phyloP scores from a whole-genome alignment of 2,329 filamentous ascomycete genomes.

The Tolypocladium capitatum region DNA sequence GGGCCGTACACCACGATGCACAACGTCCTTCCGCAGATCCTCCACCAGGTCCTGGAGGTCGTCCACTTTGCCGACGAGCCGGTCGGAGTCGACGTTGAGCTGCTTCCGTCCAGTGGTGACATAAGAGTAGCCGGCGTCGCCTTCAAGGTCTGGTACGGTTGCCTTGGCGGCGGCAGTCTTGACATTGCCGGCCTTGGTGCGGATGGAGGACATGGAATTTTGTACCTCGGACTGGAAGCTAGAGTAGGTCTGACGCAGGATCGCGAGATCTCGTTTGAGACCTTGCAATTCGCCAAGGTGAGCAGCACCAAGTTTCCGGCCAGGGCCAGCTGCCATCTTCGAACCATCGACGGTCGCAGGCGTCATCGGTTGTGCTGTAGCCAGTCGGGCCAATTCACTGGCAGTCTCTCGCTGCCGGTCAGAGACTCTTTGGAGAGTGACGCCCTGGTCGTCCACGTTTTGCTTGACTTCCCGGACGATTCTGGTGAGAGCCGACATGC shows the following conservation, averaged over 20 bases:
- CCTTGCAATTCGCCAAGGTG: conserved; percentile 70
- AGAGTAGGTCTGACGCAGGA: conserved; percentile 85
- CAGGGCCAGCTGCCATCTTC: conserved; percentile 17
- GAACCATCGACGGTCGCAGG: conserved; percentile 28
- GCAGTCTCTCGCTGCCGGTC: conserved; percentile 82
- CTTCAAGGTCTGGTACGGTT: conserved; percentile 56
- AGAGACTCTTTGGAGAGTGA: conserved; percentile 72
- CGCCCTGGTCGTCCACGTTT: conserved; percentile 70
- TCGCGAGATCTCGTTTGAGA: conserved; percentile 75
- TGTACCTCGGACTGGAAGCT: conserved; percentile 82
- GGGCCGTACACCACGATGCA: conserved; percentile 80
- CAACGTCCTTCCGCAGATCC: conserved; percentile 93
- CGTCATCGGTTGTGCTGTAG: conserved; percentile 30
- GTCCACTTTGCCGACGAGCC: conserved; percentile 81
- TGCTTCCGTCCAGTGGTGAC: conserved; percentile 79
- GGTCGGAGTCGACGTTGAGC: conserved; percentile 76
- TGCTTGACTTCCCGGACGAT: conserved; percentile 80
- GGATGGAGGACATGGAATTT: conserved; percentile 72
- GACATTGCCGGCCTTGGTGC: conserved; percentile 67
- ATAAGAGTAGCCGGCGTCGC: conserved; percentile 71
- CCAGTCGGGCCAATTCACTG: conserved; percentile 63
- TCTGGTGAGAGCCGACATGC: conserved; percentile 63
- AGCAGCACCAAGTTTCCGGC: conserved; percentile 36
- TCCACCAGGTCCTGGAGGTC: conserved; percentile 96
- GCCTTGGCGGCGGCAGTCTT: conserved; percentile 63